Base-by-base conservation (phyloP, 2,329 filamentous ascomycete genomes). In the Ramularia endophylla region DNA sequence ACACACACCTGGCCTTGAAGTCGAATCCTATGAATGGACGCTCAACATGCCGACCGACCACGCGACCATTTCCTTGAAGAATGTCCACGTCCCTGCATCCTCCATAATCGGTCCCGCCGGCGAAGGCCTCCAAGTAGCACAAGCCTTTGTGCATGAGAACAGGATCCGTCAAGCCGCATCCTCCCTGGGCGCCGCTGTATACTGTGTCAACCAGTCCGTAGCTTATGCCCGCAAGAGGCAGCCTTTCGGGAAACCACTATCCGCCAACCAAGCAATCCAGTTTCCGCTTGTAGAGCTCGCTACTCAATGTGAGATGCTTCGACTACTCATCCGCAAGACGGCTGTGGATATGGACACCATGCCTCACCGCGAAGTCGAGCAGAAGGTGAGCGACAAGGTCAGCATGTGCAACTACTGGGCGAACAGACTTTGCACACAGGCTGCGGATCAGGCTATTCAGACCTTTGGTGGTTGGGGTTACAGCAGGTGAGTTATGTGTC, bases 31-130 rank as follows among this genome's bases (percentile, higher is more conserved):
- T 50, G 72, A 81, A 59, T 81, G 77, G 75, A 81, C 77, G 1
- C 69, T 81, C 38, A 81, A 81, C 52, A 82, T 81, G 77, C 77
- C 77, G 0, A 81, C 78, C 5, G 78, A 82, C 56, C 78, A 81
- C 54, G 78, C 78, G 2, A 81, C 77, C 1, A 65, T 81, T 28
- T 68, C 69, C 2, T 63, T 81, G 32, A 69, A 68, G n/a, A 60
- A 74, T 41, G 77, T 79, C n/a, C 74, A 66, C 53, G 73, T 81
- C 1, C 74, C 77, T 0, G 61, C 65, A 11, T 68, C 65, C 15
- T 65, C 73, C 2, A 63, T 80, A 25, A 64, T 81, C 1, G 77
- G 77, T 0, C 63, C 65, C 1, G 50, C 73, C 8, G 71, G 75
- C 46, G 65, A 69, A 31, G 77, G 78, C 8, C 68, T 82, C 4